Base-by-base conservation (phyloP, 2,329 filamentous ascomycete species). In the Curvularia hawaiiensis region DNA sequence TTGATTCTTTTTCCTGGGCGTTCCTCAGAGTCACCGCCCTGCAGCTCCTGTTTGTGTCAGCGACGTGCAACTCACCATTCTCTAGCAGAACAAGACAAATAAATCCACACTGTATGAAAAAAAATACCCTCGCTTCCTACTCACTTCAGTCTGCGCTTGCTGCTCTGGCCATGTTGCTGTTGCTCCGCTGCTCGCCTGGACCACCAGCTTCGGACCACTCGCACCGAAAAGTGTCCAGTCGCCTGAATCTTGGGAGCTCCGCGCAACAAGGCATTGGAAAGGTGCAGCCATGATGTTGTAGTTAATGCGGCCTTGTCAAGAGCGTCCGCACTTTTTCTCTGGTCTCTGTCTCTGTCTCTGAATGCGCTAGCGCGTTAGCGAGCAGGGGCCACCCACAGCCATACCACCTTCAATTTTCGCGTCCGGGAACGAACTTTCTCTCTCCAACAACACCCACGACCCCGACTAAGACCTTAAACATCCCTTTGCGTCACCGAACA, bases 401-500 rank as follows among this genome's bases (percentile, higher is more conserved):
- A 39, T 46, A 57, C 56, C 47, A 63, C 56, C 45, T 65, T 65
- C 63, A 68, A 71, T 66, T 70, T 71, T 67, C 40, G 52, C 47
- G 52, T 54, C 45, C 62, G 54, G 50, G 9, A 44, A 28, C 61
- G 52, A 63, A 58, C 56, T 58, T 57, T 49, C 50, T 55, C 52
- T 40, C 43, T 46, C 52, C 56, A 60, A 58, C 62, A 60, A 69
- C 60, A 63, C 66, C 69, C 61, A 69, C 59, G 55, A 63, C 66
- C 65, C 63, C 68, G 61, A 66, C 83, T 84, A 88, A 80, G 75
- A 89, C 92, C 93, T 97, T 93, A 97, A 97, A 97, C 81, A 96
- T 91, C 92, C 92, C 96, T 87, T 90, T 91, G 95, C 95, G 91
- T 92, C 77, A 71, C 59, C 85, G 83, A 96, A 96, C 91, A 92